phyloP scores from a whole-genome alignment of 768 basidiomycete genomes.

The Boletus edulis region DNA sequence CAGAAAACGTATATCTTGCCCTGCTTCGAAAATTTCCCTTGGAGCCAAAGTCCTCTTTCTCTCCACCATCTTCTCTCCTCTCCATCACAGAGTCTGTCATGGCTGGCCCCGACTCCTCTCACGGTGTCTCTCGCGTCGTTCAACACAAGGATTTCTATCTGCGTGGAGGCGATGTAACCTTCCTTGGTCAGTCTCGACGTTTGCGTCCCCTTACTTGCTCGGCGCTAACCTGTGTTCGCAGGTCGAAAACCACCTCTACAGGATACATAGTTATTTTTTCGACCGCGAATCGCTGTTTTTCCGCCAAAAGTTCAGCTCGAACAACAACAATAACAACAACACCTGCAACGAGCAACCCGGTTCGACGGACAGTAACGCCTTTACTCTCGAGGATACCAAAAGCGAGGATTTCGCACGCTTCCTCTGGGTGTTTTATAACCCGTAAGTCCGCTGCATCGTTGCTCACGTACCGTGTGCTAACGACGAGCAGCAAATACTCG shows the following conservation, averaged over 20 bases:
- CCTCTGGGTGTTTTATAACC: conserved; percentile 63
- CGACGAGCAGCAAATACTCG: conserved; percentile 32
- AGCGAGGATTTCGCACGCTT: conserved; percentile 52
- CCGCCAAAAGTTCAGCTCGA: conserved; percentile 28
- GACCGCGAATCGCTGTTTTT: conserved; percentile 57
- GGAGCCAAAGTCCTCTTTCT: conserved; percentile 25
- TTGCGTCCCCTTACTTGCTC: background rate
- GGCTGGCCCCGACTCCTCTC: conserved; percentile 21
- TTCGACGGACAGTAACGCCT: conserved; percentile 38
- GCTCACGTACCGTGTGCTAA: background rate
- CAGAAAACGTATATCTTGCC: conserved; percentile 34
- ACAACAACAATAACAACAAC: conserved; percentile 14
- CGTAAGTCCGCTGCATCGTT: conserved; percentile 36
- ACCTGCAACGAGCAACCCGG: conserved; percentile 34
- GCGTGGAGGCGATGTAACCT: conserved; percentile 53
- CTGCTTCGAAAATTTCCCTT: conserved; percentile 37
- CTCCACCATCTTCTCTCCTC: conserved; percentile 31
- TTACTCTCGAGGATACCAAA: conserved; percentile 44
- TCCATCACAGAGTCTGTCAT: conserved; percentile 23
- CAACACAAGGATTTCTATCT: conserved; percentile 52
- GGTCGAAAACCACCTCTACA: conserved; percentile 57
- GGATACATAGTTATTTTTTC: conserved; percentile 62
- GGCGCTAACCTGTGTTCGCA: conserved; percentile 29
- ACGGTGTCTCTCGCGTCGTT: conserved; percentile 31
- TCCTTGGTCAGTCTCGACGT: conserved; percentile 47